Percentiles rank a stretch among this genome's conserved stretches.
phyloP scores from a whole-genome alignment of 768 basidiomycete species.

The Lactarius hatsudake region DNA sequence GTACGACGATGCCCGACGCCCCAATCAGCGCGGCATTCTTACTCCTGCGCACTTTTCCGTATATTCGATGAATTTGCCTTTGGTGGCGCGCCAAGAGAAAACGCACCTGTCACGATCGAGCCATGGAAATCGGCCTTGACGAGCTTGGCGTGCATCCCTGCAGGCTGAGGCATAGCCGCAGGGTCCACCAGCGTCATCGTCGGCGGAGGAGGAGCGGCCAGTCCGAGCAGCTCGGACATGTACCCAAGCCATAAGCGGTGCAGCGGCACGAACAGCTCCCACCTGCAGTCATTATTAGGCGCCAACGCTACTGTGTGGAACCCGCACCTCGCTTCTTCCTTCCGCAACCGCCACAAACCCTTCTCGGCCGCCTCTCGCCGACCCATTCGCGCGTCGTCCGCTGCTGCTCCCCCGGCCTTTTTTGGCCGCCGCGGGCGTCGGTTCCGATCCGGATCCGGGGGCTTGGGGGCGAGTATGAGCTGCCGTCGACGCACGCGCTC shows the following conservation, averaged over 20 bases:
- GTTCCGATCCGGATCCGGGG: neutral
- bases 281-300: conserved; percentile 43
- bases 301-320: too few species aligned
- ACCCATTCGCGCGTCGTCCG: conserved; percentile 47
- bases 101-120: conserved; percentile 67
- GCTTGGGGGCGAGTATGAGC: neutral
- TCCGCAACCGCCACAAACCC: conserved; percentile 64
- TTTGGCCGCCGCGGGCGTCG: conserved; percentile 38
- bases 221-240: conserved; percentile 77
- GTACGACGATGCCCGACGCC: conserved; percentile 76
- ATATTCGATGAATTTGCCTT: neutral
- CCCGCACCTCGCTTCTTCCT: conserved; percentile 53
- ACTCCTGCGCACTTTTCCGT: conserved; percentile 59
- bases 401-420: conserved; percentile 44
- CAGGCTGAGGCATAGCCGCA: conserved; percentile 46
- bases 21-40: conserved; percentile 77
- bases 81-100: neutral
- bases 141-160: conserved; percentile 75
- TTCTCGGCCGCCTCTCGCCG: conserved; percentile 52
- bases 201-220: conserved; percentile 36
- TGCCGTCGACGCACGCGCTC: conserved; percentile 21
- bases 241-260: conserved; percentile 87
- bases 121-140: conserved; percentile 91
- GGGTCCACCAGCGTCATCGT: conserved; percentile 25
- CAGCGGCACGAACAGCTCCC: conserved; percentile 66